Conservation (phyloP, 305 asterid genomes). For the Fraxinus baroniana region DNA sequence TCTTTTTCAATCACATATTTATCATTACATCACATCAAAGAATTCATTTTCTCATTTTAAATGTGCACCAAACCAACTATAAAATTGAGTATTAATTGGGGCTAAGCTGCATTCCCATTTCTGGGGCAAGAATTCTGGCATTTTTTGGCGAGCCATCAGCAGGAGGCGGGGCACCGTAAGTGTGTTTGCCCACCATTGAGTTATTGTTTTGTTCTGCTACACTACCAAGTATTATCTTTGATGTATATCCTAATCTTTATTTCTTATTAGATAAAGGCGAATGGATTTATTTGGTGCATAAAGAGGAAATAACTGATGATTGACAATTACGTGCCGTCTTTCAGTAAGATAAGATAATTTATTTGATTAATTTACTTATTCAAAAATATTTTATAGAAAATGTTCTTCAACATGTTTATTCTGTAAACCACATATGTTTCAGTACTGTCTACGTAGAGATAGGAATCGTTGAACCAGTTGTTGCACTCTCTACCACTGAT, state of each 20-base stretch:
- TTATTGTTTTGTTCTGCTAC: neutral
- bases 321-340: neutral
- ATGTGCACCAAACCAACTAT: no score
- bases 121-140: neutral
- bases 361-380: neutral
- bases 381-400: neutral
- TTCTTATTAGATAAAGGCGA: neutral
- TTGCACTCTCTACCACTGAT: neutral
- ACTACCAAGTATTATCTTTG: neutral
- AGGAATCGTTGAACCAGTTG: neutral
- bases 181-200: neutral
- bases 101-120: neutral
- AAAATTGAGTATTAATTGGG: no score
- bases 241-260: neutral
- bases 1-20: no score
- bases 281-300: neutral
- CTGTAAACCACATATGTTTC: neutral
- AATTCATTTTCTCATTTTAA: no score
- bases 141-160: neutral
- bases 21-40: no score
- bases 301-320: neutral
- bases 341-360: neutral
- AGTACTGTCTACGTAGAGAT: neutral
- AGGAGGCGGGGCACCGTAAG: neutral
- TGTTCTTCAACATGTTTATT: neutral